Base-by-base conservation (phyloP, 2,329 filamentous ascomycete species). In the Alternaria infectoria region DNA sequence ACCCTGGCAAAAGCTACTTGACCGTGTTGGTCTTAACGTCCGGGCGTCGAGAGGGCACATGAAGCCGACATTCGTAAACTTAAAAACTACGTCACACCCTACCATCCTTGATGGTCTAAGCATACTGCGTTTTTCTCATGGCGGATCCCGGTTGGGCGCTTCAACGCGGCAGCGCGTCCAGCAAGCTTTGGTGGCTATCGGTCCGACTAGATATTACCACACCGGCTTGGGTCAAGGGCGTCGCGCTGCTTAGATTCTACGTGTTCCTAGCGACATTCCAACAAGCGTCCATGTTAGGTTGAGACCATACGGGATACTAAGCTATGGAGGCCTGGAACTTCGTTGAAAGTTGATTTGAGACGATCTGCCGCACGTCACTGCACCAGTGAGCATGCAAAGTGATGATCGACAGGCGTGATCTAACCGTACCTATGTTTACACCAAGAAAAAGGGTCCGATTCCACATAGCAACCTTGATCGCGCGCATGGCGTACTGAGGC, bases 181-280 rank as follows among this genome's bases (percentile, higher is more conserved):
- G 65, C 68, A 64, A 62, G 64, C 67, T 72, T 65, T 73, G 69
- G 61, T 59, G 52, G 17, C 54, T 62, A 72, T 78, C 76, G 76
- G 76, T 56, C 76, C 76, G 76, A 77, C 60, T 77, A 15, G 46
- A 61, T 62, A 69, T 68, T 71, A 69, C 64, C 56, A 66, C 64
- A 63, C 73, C 72, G 67, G 67, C 72, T 73, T 68, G 64, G 71
- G 69, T 58, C 69, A 68, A 61, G 63, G 62, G 67, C 28, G 65
- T 72, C 62, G 66, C 68, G 66, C 66, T 61, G 58, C 64, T 66
- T 59, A 60, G 61, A 59, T 52, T 40, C 49, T 67, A 62, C 56
- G 59, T 52, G 63, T 65, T 62, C 59, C 67, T 65, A 61, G 62
- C 63, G 55, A 67, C 69, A 66, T 67, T 66, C 62, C 66, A 67